Base-by-base conservation (phyloP, 1,284 basidiomycete species). In the Schizophyllum commune region DNA sequence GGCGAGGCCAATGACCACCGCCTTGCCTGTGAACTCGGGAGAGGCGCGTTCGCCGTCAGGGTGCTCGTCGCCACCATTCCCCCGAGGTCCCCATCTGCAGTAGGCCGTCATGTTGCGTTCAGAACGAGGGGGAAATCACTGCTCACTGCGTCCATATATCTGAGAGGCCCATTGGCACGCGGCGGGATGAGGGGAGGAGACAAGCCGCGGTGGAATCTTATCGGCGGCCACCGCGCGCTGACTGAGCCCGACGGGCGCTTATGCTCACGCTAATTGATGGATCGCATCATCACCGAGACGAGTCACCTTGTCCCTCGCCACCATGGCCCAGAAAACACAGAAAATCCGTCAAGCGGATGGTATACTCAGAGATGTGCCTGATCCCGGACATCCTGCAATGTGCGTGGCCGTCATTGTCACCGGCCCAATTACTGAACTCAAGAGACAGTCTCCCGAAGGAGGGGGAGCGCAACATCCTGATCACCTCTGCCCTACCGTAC, bases 401-500 rank as follows among this genome's bases (percentile, higher is more conserved):
- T 85, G 73, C 61, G 77, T 63, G 57, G 56, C 56, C 56, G 54
- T 62, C 33, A 56, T 21, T 59, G 58, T 59, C 60, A 63, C 60
- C 59, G 60, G 54, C 52, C 61, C 58, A 63, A 21, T 52, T 60
- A 11, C 58, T 64, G 67, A 61, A 70, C 56, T 57, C 61, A 66
- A 64, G 47, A 22, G 2, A 39, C 65, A 96, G 94, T 68, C 77
- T 95, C 58, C 95, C 95, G 3, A 87, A 88, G 72, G 82, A 89
- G 59, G 95, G 94, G 56, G 87, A 94, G 73, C 79, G 79, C 59
- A 98, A 98, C 70, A 78, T 98, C 58, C 80, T 99, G 52, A 89
- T 99, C 71, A 98, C 97, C 8, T 98, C 95, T 62, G 96, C 97
- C 51, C 77, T 99, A 60, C 97, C 97, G 13, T 99, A 96, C 72